Base-by-base conservation (phyloP, 1,139 yeast genomes). In the Saccharomyces hybrid region DNA sequence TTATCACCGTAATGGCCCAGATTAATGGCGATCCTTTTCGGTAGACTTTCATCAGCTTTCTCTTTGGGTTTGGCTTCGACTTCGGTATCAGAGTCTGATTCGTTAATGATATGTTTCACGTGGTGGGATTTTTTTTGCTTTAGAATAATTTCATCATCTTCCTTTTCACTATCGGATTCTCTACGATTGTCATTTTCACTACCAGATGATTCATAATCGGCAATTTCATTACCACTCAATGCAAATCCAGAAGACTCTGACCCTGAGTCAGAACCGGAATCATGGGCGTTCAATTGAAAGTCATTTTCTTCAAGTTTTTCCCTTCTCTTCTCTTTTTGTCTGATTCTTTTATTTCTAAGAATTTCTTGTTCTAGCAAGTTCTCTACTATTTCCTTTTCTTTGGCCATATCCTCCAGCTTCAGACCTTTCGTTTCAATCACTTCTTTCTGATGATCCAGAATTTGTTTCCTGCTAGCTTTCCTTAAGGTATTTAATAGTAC, bases 311-410 rank as follows among this genome's bases (percentile, higher is more conserved):
- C 60, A 8, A 73, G 74, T 55, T 75, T 79, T 57, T 74, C 78
- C 57, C 54, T 63, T 59, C 55, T 60, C 57, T 58, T 78, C 75
- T 81, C 88, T 55, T 75, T 77, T 61, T 76, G 78, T 55, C 84
- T 74, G 32, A 79, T 75, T 52, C 73, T 75, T 62, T 81, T 71
- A 32, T 74, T 80, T 58, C 84, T 73, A 58, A 78, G 79, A 62
- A 82, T 76, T 64, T 86, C 91, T 55, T 80, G 76, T 60, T 85
- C 89, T 59, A 85, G 73, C 48, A 85, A 72, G n/a, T 73, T 69
- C 56, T 77, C 82, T 3, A 77, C 75, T 42, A 72, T 67, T 38
- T 67, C 69, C 51, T 62, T 63, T 49, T 70, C 69, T 34, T 62
- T 62, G 49, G 64, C 69, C 25, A 69, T 58, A 28, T 70, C 70